phyloP scores from a whole-genome alignment of 768 basidiomycete species.

The Termitomyces sp. region DNA sequence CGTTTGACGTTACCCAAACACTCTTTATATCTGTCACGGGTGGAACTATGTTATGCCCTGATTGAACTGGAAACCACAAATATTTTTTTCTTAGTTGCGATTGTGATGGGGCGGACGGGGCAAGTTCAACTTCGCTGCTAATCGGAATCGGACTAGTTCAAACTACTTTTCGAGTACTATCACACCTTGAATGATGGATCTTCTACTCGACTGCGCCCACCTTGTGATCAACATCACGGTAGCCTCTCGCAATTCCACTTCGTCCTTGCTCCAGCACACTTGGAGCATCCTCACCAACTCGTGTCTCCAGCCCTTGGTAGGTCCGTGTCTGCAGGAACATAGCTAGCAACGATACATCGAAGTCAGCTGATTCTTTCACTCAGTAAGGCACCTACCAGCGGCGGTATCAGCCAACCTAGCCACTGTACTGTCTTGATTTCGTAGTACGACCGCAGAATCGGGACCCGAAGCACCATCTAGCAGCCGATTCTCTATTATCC shows the following conservation, averaged over 20 bases:
- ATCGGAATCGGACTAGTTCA: too few relatives aligned
- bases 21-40: too few relatives aligned
- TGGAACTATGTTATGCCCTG: too few relatives aligned
- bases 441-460: constrained; percentile 38
- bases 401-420: constrained; percentile 59
- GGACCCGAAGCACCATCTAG: constrained; percentile 9
- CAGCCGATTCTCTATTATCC: not conserved
- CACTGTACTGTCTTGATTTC: constrained; percentile 63
- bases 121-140: too few relatives aligned
- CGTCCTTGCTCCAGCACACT: constrained; percentile 84
- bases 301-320: constrained; percentile 78
- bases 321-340: constrained; percentile 70
- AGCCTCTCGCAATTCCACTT: constrained; percentile 86
- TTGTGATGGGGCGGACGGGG: too few relatives aligned
- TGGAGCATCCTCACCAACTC: constrained; percentile 75
- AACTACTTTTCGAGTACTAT: too few relatives aligned
- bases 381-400: constrained; percentile 45
- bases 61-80: too few relatives aligned
- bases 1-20: too few relatives aligned
- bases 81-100: too few relatives aligned
- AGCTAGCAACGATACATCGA: constrained; percentile 32
- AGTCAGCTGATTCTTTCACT: not conserved
- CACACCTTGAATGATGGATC: too few relatives aligned
- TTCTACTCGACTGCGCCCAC: not conserved
- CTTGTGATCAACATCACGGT: constrained; percentile 50